Evolutionary conservation across 495 filamentous ascomycete species (phyloP).

Genomic region (Aspergillus sparsus): DNA sequence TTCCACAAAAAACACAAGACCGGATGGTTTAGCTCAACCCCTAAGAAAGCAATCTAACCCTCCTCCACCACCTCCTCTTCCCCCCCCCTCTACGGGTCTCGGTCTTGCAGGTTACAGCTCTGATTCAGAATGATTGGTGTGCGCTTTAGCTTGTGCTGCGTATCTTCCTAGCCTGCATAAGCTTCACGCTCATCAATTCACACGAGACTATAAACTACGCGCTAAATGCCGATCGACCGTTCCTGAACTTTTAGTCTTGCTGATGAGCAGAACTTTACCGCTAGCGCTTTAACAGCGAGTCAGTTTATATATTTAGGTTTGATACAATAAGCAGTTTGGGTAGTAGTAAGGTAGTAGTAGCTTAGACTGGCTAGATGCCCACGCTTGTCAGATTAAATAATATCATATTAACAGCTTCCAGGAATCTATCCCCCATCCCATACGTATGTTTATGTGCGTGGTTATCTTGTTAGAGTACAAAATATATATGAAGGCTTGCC

Average conservation of each 20-base stretch:
- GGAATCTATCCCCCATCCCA: constrained; percentile 7
- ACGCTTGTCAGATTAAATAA: not conserved
- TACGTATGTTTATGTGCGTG: constrained; percentile 6
- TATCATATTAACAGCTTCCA: not conserved
- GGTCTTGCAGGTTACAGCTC: constrained; percentile 48
- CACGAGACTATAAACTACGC: too few species aligned
- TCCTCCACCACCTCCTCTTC: constrained; percentile 9
- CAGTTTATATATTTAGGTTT: not conserved
- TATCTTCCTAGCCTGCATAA: too few species aligned
- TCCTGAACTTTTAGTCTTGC: not conserved
- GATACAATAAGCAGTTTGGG: not conserved
- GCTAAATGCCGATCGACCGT: too few species aligned
- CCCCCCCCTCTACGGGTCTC: constrained; percentile 25
- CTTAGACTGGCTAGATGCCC: not conserved
- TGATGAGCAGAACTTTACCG: not conserved
- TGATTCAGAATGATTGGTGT: constrained; percentile 40
- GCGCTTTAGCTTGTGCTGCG: too few species aligned
- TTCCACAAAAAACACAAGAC: constrained; percentile 10
- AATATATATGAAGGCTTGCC: constrained; percentile 8
- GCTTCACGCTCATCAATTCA: too few species aligned
- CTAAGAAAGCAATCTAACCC: constrained; percentile 21
- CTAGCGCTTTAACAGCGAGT: not conserved
- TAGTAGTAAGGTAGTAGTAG: too few species aligned
- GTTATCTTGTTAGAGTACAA: constrained; percentile 20
- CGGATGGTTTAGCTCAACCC: constrained; percentile 3